Evolutionary conservation across 257 asterid genomes (phyloP).

Genomic region (Pogostemon cablin): DNA sequence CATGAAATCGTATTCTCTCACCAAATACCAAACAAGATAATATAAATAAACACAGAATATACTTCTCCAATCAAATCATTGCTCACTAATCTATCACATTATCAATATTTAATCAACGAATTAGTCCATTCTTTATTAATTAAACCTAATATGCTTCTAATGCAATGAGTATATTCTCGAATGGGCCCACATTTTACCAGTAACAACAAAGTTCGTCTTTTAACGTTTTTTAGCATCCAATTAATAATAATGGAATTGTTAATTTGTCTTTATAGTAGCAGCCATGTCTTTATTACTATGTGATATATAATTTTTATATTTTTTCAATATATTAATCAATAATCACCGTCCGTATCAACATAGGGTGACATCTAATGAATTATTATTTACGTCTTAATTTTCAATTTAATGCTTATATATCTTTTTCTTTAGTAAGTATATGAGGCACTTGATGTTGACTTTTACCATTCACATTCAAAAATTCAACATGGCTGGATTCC

Average conservation of each 20-base stretch:
- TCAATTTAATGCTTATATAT: too few species aligned
- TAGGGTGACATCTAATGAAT: too few species aligned
- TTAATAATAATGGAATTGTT: not conserved
- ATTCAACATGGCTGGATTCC: too few species aligned
- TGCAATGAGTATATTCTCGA: slow-evolving; percentile 44
- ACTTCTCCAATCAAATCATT: slow-evolving; percentile 41
- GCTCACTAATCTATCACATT: slow-evolving; percentile 28
- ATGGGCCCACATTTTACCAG: slow-evolving; percentile 14
- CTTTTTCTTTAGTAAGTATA: too few species aligned
- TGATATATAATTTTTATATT: not conserved
- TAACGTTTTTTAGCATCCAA: slow-evolving; percentile 30
- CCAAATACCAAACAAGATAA: slow-evolving; percentile 39
- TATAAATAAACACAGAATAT: slow-evolving; percentile 39
- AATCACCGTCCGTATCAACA: too few species aligned
- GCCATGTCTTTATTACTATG: slow-evolving; percentile 1
- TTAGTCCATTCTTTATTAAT: not conserved
- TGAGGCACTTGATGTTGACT: too few species aligned
- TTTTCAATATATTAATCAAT: too few species aligned
- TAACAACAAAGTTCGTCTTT: slow-evolving; percentile 41
- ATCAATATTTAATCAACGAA: slow-evolving; percentile 23
- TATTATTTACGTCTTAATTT: too few species aligned
- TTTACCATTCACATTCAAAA: too few species aligned
- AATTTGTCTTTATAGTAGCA: slow-evolving; percentile 25
- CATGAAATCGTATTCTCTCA: slow-evolving; percentile 39
- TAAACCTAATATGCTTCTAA: slow-evolving; percentile 41